Evolutionary conservation across 2,329 filamentous ascomycete genomes (phyloP).

Genomic region (Xylariomycetidae sp.): DNA sequence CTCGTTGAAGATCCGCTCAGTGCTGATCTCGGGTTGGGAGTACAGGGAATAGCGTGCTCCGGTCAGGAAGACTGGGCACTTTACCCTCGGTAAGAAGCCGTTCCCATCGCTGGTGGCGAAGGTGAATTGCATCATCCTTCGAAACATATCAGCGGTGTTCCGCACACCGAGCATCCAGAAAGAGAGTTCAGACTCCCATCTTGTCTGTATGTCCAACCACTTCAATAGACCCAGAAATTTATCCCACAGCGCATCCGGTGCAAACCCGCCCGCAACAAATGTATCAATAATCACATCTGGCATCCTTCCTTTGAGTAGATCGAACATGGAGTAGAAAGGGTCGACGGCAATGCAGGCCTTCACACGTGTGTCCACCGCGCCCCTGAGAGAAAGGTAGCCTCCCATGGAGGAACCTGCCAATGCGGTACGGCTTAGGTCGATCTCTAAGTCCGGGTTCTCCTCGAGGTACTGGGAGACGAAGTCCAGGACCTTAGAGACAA

Average conservation of each 20-base stretch:
- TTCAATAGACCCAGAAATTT: neutral
- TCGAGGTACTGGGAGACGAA: slow-evolving; percentile 11
- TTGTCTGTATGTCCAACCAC: neutral
- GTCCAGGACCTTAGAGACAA: slow-evolving; percentile 17
- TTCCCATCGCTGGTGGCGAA: neutral
- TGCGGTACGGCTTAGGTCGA: slow-evolving; percentile 21
- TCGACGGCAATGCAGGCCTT: slow-evolving; percentile 11
- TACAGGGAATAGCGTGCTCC: neutral
- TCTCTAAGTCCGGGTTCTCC: slow-evolving; percentile 12
- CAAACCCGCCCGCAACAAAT: neutral
- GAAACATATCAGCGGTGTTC: neutral
- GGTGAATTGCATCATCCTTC: neutral
- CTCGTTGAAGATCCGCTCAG: neutral
- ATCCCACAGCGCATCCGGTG: neutral
- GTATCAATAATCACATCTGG: neutral
- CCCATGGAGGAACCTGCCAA: slow-evolving; percentile 12
- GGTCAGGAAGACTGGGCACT: neutral
- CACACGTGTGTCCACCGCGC: slow-evolving; percentile 5
- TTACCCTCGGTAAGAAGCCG: neutral
- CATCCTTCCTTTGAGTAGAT: neutral
- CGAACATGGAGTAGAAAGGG: slow-evolving; percentile 2
- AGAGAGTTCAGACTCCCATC: neutral
- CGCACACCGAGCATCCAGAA: neutral
- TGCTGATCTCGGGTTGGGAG: neutral
- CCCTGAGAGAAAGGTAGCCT: slow-evolving; percentile 10